Conservation (phyloP, 345 rosid genomes). For the Pistacia integerrima region DNA sequence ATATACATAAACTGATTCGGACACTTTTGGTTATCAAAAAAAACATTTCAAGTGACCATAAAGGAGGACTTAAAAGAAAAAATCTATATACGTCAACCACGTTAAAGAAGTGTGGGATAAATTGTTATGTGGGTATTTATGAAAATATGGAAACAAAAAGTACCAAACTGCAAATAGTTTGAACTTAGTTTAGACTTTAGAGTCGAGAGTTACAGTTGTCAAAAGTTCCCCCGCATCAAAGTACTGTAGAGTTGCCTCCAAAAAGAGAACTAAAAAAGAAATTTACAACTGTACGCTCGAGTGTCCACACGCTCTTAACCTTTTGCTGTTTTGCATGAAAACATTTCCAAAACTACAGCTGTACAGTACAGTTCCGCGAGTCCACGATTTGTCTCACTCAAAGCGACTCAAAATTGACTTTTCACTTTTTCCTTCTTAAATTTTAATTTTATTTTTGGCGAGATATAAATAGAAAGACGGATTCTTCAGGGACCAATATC, state of each 20-base stretch:
- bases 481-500: slow-evolving; percentile 10
- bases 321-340: background rate
- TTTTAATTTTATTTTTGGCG: background rate
- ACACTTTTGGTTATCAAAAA: too few relatives aligned
- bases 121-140: too few relatives aligned
- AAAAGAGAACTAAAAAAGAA: background rate
- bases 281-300: background rate
- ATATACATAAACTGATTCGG: too few relatives aligned
- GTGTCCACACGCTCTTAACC: background rate
- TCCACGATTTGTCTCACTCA: background rate
- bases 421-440: background rate
- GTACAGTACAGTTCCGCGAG: background rate
- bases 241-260: background rate
- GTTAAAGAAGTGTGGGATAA: too few relatives aligned
- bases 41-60: too few relatives aligned
- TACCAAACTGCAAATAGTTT: background rate
- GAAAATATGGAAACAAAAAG: background rate
- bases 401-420: background rate
- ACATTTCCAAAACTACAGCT: background rate
- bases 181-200: background rate
- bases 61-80: too few relatives aligned
- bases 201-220: slow-evolving; percentile 3
- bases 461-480: background rate
- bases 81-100: too few relatives aligned
- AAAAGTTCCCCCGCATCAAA: background rate